Conservation (phyloP, 495 filamentous ascomycete genomes). For the Aspergillus asperescens region DNA sequence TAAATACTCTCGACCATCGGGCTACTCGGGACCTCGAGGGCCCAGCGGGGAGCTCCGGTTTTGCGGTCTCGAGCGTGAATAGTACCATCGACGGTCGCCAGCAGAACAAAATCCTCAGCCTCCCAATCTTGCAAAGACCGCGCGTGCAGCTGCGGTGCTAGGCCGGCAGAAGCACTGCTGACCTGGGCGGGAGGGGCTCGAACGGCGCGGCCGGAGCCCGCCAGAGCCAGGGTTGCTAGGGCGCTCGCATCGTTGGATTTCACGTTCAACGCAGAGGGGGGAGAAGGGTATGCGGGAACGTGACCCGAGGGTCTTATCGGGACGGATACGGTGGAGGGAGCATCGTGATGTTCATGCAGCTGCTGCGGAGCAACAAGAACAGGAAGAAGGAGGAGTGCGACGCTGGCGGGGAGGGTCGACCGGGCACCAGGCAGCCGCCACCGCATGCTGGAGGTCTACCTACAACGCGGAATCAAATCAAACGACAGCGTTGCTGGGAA, state of each 20-base stretch:
- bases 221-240: constrained; percentile 91
- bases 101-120: constrained; percentile 98
- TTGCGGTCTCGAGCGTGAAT: constrained; percentile 89
- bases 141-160: constrained; percentile 79
- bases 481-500: neutral
- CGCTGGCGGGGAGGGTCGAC: constrained; percentile 46
- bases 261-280: constrained; percentile 29
- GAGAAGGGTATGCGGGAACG: constrained; percentile 6
- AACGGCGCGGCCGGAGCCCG: constrained; percentile 64
- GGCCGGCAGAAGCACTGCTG: constrained; percentile 58
- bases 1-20: constrained; percentile 90
- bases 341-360: constrained; percentile 37
- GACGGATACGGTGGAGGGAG: constrained; percentile 30
- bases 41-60: constrained; percentile 78
- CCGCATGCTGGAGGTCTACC: constrained; percentile 42
- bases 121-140: constrained; percentile 97
- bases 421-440: constrained; percentile 47
- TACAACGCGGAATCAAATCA: constrained; percentile 23
- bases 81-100: constrained; percentile 98
- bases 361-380: constrained; percentile 48
- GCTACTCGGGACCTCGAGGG: constrained; percentile 65
- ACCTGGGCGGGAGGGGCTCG: constrained; percentile 74
- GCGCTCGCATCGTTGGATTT: constrained; percentile 80
- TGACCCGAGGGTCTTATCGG: constrained; percentile 24
- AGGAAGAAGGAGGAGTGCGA: constrained; percentile 42